Evolutionary conservation across 2,329 filamentous ascomycete species (phyloP), one percentile per base, ranked within the genome.

Genomic region (Aspergillus pseudotamarii): DNA sequence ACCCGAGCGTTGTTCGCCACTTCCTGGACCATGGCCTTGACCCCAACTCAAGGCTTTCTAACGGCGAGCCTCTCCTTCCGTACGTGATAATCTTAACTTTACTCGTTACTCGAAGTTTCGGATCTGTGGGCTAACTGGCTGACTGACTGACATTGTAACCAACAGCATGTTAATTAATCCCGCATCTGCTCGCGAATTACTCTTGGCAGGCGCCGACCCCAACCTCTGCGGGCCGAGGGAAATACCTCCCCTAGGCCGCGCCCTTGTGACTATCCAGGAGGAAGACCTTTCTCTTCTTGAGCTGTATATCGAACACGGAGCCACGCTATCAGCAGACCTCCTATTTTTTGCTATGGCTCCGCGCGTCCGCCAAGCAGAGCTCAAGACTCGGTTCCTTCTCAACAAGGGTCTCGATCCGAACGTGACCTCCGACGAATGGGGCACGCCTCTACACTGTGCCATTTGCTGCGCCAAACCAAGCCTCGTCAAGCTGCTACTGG

Each of bases 11-110:
- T n/a, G 21, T 63, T 38, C 58, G 55, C n/a, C 55, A 41, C 36
- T 61, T 59, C 30, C 41, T 65, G 32, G 55, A 65, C 26, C 50
- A 45, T 41, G 61, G 64, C 21, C n/a, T 65, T 38, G 50, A 63
- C n/a, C 64, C 64, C 2, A 63, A 63, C n/a, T 43, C 46, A n/a
- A 61, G 6, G 58, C 14, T 43, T 21, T 30, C 34, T 57, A 50
- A 4, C 19, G 60, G 60, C 51, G 60, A 62, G 60, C 57, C 60
- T 54, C 57, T 62, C 28, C 57, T 62, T 32, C 60, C 26, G 57
- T 61, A 64, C 26, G 32, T 54, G 36, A 16, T 28, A 43, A 19
- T 8, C 19, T 43, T 43, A 43, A 43, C 38, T n/a, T n/a, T 43
- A n/a, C 38, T 43, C n/a, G 19, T 43, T 43, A 43, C 19, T 19